These are phyloP conservation scores for Angomonas ambiguus DNA, from an alignment of 208 protist species.

Conservation along the genomic window DNA sequence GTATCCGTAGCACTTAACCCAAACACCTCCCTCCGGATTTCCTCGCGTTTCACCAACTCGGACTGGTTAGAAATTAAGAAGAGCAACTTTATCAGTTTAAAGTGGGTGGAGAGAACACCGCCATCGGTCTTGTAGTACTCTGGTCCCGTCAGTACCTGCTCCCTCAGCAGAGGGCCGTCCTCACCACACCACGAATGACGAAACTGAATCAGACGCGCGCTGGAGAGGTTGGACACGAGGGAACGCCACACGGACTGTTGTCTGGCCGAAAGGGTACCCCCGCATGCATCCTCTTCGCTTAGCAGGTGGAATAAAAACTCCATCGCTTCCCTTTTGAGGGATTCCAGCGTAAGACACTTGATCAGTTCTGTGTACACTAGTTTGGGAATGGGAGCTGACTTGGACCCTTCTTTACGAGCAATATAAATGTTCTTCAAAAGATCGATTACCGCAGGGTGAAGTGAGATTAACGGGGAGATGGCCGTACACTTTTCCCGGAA, in stretches of 20 bases:
- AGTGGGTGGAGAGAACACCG: slow-evolving; percentile 20
- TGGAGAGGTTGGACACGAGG: slow-evolving; percentile 14
- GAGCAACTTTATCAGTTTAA: slow-evolving; percentile 28
- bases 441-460: slow-evolving; percentile 26
- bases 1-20: slow-evolving; percentile 33
- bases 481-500: slow-evolving; percentile 17
- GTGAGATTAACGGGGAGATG: slow-evolving; percentile 25
- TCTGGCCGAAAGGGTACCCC: slow-evolving; percentile 20
- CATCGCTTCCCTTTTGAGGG: slow-evolving; percentile 12
- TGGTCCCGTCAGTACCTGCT: slow-evolving; percentile 23
- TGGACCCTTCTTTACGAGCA: neutral
- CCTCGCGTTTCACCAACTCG: slow-evolving; percentile 44
- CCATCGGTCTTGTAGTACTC: slow-evolving; percentile 39
- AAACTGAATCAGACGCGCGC: slow-evolving; percentile 21
- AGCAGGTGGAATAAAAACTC: slow-evolving; percentile 37
- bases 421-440: slow-evolving; percentile 30
- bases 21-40: slow-evolving; percentile 44
- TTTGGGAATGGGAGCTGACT: slow-evolving; percentile 16
- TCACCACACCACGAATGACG: slow-evolving; percentile 35
- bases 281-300: slow-evolving; percentile 3
- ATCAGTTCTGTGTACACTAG: slow-evolving; percentile 21
- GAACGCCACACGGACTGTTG: slow-evolving; percentile 31
- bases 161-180: slow-evolving; percentile 24
- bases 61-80: slow-evolving; percentile 29
- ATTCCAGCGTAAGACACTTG: slow-evolving; percentile 23